phyloP scores from a whole-genome alignment of 176 grass and related monocot species.

The Tuctoria greenei region DNA sequence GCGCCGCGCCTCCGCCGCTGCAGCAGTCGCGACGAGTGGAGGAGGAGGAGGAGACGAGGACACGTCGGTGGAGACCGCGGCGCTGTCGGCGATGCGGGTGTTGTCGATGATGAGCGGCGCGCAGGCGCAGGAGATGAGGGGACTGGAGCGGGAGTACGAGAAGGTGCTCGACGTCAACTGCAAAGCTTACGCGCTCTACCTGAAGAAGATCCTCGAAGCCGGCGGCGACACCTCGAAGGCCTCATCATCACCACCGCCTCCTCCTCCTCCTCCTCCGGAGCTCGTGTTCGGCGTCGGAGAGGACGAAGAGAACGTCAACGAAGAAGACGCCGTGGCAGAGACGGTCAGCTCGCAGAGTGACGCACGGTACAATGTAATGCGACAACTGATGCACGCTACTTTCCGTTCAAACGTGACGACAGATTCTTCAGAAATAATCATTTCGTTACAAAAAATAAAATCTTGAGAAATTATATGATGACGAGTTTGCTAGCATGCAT shows the following conservation, averaged over 20 bases:
- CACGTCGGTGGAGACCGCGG: slow-evolving; percentile 33
- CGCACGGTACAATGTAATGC: slow-evolving; percentile 56
- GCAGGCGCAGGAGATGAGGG: slow-evolving; percentile 60
- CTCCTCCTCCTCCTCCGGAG: slow-evolving; percentile 49
- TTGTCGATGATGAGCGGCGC: slow-evolving; percentile 61
- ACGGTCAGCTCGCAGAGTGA: slow-evolving; percentile 38
- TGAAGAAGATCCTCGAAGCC: slow-evolving; percentile 51
- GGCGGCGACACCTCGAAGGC: neutral
- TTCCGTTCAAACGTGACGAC: neutral
- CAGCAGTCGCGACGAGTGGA: slow-evolving; percentile 13
- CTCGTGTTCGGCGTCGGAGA: slow-evolving; percentile 19
- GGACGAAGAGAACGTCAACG: neutral
- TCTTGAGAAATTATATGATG: neutral
- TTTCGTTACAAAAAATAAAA: too few species aligned
- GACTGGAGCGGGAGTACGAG: slow-evolving; percentile 57
- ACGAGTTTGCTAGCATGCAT: neutral
- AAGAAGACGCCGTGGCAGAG: slow-evolving; percentile 3
- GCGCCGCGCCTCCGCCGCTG: slow-evolving; percentile 44
- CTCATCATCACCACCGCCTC: neutral
- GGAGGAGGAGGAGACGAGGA: slow-evolving; percentile 20
- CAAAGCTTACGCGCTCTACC: slow-evolving; percentile 49
- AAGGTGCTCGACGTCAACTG: slow-evolving; percentile 59
- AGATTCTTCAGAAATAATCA: neutral
- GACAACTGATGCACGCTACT: neutral
- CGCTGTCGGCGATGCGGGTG: slow-evolving; percentile 50